These are phyloP conservation scores for Aspergillus taichungensis DNA, from an alignment of 495 filamentous ascomycete genomes.

Conservation along the genomic window DNA sequence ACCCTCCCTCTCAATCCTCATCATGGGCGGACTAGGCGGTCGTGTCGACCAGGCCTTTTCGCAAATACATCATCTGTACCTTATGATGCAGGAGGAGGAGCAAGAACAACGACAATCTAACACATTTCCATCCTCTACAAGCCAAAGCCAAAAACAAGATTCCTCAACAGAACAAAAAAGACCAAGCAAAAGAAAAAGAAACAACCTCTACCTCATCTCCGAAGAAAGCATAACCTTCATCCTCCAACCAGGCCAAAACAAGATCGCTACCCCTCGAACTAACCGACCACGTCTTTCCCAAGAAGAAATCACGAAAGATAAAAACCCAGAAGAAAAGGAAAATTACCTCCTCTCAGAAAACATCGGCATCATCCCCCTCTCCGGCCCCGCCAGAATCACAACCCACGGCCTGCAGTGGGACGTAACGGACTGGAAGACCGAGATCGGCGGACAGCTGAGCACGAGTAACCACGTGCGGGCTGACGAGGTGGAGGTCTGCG, in stretches of 20 bases:
- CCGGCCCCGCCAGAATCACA: conserved; percentile 59
- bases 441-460: conserved; percentile 76
- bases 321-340: conserved; percentile 7
- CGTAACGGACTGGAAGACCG: conserved; percentile 67
- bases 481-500: conserved; percentile 44
- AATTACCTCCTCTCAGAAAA: conserved; percentile 46
- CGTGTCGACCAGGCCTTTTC: conserved; percentile 88
- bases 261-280: conserved; percentile 51
- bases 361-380: conserved; percentile 79
- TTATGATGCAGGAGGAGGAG: conserved; percentile 22
- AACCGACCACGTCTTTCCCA: conserved; percentile 9
- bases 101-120: conserved; percentile 2
- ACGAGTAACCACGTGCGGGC: conserved; percentile 81
- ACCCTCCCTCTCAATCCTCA: conserved; percentile 44
- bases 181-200: not conserved
- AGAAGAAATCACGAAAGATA: conserved; percentile 5
- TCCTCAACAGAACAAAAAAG: not conserved
- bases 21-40: conserved; percentile 78
- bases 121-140: too few relatives aligned
- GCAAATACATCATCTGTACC: conserved; percentile 69
- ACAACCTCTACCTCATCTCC: conserved; percentile 61
- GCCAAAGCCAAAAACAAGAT: not conserved
- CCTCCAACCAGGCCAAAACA: conserved; percentile 57
- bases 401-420: conserved; percentile 86
- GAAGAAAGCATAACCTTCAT: conserved; percentile 74